Evolutionary conservation across 768 basidiomycete genomes (phyloP), one percentile per base, ranked within the genome.

Genomic region (Chlorophyllum brunneum): DNA sequence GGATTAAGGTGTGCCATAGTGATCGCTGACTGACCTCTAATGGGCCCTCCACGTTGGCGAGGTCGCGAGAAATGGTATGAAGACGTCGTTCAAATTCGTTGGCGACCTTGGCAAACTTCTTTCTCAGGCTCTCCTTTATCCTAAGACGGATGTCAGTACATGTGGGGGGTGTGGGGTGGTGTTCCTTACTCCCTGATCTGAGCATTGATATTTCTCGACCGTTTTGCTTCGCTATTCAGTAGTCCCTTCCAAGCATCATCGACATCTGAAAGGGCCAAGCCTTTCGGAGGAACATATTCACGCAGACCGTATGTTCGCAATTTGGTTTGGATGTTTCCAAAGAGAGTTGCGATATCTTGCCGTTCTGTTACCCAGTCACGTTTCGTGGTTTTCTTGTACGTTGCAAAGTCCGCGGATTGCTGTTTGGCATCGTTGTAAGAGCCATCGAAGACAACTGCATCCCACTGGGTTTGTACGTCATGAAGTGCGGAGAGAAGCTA

Each of bases 281-380:
- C 93, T 3, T 68, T 64, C 2, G 85, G 82, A 10, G 97, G 94
- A 20, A 85, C 76, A 66, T 95, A 98, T 61, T 90, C 83, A 54
- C 83, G 75, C 59, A 99, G 64, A 8, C 86, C 83, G 71, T 98
- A 98, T 20, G 95, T 98, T 67, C 78, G 81, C 51, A 98, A 71
- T 68, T 98, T 98, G 0, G 92, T 95, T 66, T 94, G 91, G 24
- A 99, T 85, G 62, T 97, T 95, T 2, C 89, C 86, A 57, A 98
- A 91, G 11, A 98, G 77, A 1, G 88, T 90, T 7, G 84, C 81
- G 8, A 97, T 71, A 54, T 95, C 94, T 63, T 92, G 88, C 63
- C 86, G 82, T 67, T 98, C 95, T 6, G 82, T 85, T 8, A 93
- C 90, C 92, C 93, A 97, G 1, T 73, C 73, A 2, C 92, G 81